Percentiles rank a stretch among this genome's conserved stretches.
phyloP scores from a whole-genome alignment of 352 stramenopile species.

The Phytopythium sindhum region DNA sequence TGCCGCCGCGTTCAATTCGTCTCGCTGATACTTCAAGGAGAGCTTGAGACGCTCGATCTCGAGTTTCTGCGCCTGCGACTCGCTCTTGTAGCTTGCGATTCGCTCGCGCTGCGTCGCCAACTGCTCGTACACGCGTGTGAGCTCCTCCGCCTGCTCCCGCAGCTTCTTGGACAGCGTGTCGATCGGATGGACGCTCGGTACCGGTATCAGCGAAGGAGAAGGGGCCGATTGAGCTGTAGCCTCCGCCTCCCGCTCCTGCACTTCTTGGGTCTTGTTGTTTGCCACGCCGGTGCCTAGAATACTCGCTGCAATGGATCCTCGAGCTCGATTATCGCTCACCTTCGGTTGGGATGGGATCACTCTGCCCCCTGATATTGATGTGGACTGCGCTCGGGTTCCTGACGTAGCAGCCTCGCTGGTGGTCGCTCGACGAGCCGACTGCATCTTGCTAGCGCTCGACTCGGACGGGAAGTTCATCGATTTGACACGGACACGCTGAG shows the following conservation, averaged over 20 bases:
- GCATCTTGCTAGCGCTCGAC: not conserved
- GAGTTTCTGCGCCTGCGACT: constrained; percentile 39
- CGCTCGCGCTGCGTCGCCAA: constrained; percentile 52
- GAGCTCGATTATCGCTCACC: not conserved
- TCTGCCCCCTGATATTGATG: not conserved
- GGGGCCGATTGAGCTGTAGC: not conserved
- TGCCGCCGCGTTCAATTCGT: not conserved
- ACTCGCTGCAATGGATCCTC: not conserved
- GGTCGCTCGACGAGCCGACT: not conserved
- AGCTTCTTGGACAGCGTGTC: constrained; percentile 75
- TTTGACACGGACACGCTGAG: constrained; percentile 4
- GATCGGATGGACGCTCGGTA: constrained; percentile 41
- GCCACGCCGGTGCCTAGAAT: not conserved
- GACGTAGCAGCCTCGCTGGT: not conserved
- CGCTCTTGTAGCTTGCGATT: constrained; percentile 30
- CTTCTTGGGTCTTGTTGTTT: not conserved
- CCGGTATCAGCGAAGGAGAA: constrained; percentile 7
- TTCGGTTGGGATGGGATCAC: not conserved
- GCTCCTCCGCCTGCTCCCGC: constrained; percentile 59
- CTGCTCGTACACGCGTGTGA: constrained; percentile 69
- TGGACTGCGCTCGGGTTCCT: not conserved
- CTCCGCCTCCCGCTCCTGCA: not conserved
- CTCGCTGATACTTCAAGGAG: not conserved
- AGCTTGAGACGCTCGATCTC: constrained; percentile 38
- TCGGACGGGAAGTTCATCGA: not conserved